Evolutionary conservation across 1,284 basidiomycete species (phyloP).

Genomic region (Xerocomus alliaceus): DNA sequence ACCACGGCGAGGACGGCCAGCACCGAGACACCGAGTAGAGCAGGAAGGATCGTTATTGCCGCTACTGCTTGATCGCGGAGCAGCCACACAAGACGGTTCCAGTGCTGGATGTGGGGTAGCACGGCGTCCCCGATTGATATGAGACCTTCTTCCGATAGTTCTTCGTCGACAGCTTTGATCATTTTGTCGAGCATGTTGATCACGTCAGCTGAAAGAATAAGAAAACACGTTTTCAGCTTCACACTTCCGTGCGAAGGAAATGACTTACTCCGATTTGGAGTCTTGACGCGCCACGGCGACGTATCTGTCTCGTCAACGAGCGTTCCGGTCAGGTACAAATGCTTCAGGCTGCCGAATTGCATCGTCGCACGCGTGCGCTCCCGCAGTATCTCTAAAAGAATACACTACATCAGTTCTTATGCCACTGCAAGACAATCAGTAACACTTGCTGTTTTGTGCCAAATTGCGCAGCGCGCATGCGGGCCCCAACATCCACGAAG

Average conservation of each 20-base stretch:
- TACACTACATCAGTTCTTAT: not conserved
- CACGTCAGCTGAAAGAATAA: conserved; percentile 23
- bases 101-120: conserved; percentile 26
- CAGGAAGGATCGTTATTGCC: conserved; percentile 17
- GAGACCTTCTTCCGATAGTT: conserved; percentile 28
- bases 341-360: conserved; percentile 27
- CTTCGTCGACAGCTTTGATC: conserved; percentile 31
- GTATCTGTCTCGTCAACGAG: conserved; percentile 30
- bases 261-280: conserved; percentile 27
- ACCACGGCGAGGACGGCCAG: conserved; percentile 19
- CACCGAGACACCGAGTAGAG: conserved; percentile 22
- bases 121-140: conserved; percentile 25
- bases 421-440: fast-evolving
- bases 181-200: conserved; percentile 32
- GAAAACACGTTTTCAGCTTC: not conserved
- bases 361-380: not conserved
- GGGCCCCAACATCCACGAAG: conserved; percentile 36
- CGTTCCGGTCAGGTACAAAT: conserved; percentile 22
- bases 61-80: conserved; percentile 9
- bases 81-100: conserved; percentile 16
- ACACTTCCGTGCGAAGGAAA: not conserved
- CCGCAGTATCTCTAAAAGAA: conserved; percentile 22
- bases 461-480: conserved; percentile 28
- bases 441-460: conserved; percentile 21
- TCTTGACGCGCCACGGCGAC: conserved; percentile 17